phyloP scores from a whole-genome alignment of 116 monocot species.

The Phalaenopsis hybrid region DNA sequence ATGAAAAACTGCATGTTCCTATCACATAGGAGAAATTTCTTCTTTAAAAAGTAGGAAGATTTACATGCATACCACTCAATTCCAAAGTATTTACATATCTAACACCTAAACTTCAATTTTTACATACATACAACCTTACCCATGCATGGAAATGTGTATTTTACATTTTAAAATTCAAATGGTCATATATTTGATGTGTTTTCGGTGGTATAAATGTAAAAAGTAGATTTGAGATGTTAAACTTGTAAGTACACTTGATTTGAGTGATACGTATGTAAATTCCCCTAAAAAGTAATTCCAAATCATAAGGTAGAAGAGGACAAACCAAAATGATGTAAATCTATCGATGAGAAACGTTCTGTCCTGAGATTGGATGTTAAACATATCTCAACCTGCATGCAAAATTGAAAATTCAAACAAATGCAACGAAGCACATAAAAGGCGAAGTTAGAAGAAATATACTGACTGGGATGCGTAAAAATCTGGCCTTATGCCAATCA shows the following conservation, averaged over 20 bases:
- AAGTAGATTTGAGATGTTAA: no score
- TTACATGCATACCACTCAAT: no score
- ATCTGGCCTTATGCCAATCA: conserved; percentile 68
- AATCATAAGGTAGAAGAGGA: conserved; percentile 3
- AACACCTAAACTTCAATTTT: no score
- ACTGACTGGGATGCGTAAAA: conserved; percentile 60
- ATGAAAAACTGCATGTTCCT: neutral
- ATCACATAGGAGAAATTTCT: neutral
- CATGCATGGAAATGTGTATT: no score
- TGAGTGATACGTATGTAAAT: no score
- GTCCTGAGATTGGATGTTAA: conserved; percentile 84
- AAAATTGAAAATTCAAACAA: neutral
- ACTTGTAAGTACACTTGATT: no score
- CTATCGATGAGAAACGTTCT: conserved; percentile 42
- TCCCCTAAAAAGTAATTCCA: neutral
- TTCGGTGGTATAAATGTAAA: no score
- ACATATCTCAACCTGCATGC: conserved; percentile 80
- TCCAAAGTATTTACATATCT: no score
- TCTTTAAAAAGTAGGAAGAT: no score
- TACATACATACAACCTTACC: no score
- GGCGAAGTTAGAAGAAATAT: conserved; percentile 4
- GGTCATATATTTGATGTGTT: no score
- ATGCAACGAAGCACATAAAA: neutral
- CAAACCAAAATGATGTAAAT: conserved; percentile 84
- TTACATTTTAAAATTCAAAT: no score